Percentiles rank a stretch among this genome's conserved stretches.
These are phyloP conservation scores for Chytriomyces sp. DNA, from an alignment of 192 early-diverging fungal species.

Conservation along the genomic window DNA sequence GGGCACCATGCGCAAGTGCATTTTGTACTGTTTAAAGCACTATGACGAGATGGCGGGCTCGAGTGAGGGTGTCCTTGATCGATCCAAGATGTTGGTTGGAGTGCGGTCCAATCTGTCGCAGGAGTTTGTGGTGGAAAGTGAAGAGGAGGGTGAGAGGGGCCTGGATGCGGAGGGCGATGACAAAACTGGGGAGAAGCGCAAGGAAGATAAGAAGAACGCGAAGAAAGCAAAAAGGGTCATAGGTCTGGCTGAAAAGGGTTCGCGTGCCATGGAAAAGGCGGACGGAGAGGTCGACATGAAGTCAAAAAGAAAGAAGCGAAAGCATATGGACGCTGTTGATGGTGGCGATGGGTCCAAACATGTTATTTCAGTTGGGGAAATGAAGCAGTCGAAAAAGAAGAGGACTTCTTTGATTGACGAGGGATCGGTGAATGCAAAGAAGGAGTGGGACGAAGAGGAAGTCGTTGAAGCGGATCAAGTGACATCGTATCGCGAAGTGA, in stretches of 20 bases:
- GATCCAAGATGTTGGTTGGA: background rate
- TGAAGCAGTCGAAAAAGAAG: no score
- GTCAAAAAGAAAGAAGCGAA: background rate
- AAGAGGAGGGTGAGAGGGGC: background rate
- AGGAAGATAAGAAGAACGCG: background rate
- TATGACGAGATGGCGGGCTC: background rate
- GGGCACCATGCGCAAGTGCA: background rate
- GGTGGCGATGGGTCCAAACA: no score
- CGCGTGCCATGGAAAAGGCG: no score
- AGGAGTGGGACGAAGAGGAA: no score
- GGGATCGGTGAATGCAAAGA: no score
- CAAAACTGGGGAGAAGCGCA: background rate
- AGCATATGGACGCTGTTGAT: background rate
- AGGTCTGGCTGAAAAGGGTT: no score
- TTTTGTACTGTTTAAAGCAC: background rate
- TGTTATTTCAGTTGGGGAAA: no score
- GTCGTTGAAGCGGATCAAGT: no score
- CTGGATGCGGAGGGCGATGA: background rate
- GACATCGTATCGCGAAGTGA: no score
- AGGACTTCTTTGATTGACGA: no score
- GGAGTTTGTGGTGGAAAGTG: no score
- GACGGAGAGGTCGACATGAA: background rate
- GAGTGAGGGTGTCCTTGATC: background rate
- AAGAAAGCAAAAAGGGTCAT: background rate
- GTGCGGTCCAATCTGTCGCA: no score